These are phyloP conservation scores for Dryadomyces sulphureus DNA, from an alignment of 2,329 filamentous ascomycete species.

Conservation along the genomic window DNA sequence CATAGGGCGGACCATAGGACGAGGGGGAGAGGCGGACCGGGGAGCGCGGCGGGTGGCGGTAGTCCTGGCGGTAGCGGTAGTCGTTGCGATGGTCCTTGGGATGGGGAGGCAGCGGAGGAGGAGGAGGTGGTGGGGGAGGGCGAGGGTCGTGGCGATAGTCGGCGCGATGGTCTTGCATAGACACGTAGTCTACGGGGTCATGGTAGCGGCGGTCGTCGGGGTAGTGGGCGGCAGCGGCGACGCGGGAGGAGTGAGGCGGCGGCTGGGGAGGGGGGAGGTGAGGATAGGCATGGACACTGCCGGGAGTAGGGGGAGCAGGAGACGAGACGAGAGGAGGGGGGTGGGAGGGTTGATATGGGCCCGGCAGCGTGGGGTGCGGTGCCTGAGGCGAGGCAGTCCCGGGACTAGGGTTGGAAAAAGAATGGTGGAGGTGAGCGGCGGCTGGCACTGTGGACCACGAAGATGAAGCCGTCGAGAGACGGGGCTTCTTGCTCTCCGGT, in stretches of 20 bases:
- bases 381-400: slow-evolving; percentile 17
- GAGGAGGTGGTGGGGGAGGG: too few relatives aligned
- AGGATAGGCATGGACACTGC: neutral
- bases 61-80: slow-evolving; percentile 5
- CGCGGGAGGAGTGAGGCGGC: slow-evolving; percentile 19
- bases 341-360: slow-evolving; percentile 22
- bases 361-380: slow-evolving; percentile 18
- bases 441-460: slow-evolving; percentile 1
- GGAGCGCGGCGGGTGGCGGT: neutral
- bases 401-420: slow-evolving; percentile 28
- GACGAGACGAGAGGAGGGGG: slow-evolving; percentile 13
- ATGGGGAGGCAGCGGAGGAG: too few relatives aligned
- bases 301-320: neutral
- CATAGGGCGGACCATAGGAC: neutral
- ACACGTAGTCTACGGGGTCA: slow-evolving; percentile 39
- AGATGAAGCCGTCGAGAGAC: slow-evolving; percentile 28
- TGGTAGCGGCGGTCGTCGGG: slow-evolving; percentile 38
- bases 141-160: slow-evolving; percentile 1
- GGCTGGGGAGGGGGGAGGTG: slow-evolving; percentile 1
- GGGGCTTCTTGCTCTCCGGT: slow-evolving; percentile 45
- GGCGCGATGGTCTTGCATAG: slow-evolving; percentile 36
- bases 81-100: neutral
- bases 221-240: slow-evolving; percentile 24
- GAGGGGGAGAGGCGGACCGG: neutral
- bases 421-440: slow-evolving; percentile 9